A percentile compares a stretch with the other conserved stretches of the same genome.
Conservation (phyloP, 305 asterid genomes). For the Euphrasia arctica region DNA sequence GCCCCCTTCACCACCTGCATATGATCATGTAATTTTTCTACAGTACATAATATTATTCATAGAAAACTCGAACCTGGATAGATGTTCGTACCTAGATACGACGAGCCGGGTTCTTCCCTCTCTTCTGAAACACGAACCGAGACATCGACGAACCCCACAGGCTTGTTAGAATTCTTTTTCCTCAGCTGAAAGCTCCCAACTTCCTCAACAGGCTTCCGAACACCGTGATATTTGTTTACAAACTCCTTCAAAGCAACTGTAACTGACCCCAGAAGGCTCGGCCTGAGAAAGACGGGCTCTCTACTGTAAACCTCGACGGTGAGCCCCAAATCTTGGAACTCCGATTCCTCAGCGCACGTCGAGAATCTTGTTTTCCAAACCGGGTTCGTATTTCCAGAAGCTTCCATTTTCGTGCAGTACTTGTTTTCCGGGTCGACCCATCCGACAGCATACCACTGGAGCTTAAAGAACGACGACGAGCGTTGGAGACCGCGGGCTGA, state of each 20-base stretch:
- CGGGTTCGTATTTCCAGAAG: constrained; percentile 59
- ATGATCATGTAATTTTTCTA: not conserved
- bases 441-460: constrained; percentile 75
- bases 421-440: constrained; percentile 61
- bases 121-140: constrained; percentile 55
- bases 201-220: constrained; percentile 55
- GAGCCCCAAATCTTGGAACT: constrained; percentile 45
- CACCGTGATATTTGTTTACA: constrained; percentile 44
- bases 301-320: constrained; percentile 69
- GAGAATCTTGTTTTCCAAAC: constrained; percentile 66
- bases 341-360: constrained; percentile 26
- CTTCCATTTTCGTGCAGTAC: constrained; percentile 65
- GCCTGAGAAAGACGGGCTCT: constrained; percentile 64
- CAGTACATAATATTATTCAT: no score
- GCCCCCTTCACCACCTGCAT: constrained; percentile 45
- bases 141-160: constrained; percentile 62
- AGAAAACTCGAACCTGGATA: no score
- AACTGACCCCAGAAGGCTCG: constrained; percentile 62
- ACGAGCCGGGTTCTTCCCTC: constrained; percentile 47
- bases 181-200: constrained; percentile 81
- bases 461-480: constrained; percentile 51
- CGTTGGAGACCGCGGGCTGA: constrained; percentile 64
- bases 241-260: constrained; percentile 64
- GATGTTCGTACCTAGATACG: constrained; percentile 41
- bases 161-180: constrained; percentile 51